Conservation (phyloP, 164 flowering plant genomes). For the Vitis riparia region DNA sequence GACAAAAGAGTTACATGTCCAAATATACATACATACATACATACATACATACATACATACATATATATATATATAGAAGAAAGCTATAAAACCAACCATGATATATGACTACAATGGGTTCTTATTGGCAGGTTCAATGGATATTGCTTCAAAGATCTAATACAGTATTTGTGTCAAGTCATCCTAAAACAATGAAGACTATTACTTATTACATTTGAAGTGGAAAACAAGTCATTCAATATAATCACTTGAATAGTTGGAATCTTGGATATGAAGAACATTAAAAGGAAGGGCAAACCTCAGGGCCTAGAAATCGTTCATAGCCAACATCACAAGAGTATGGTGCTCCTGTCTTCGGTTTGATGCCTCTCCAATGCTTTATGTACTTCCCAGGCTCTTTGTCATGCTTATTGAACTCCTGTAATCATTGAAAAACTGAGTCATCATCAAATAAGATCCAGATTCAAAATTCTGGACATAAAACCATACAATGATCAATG, state of each 20-base stretch:
- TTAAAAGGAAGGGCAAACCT: constrained; percentile 53
- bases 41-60: too few species aligned
- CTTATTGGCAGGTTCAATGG: too few species aligned
- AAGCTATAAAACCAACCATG: too few species aligned
- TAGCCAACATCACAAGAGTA: constrained; percentile 96
- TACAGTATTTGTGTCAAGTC: too few species aligned
- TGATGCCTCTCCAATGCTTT: constrained; percentile 94
- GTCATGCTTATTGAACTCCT: constrained; percentile 97
- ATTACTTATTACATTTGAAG: background rate
- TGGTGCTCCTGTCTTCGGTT: constrained; percentile 99
- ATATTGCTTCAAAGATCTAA: too few species aligned
- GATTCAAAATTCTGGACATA: background rate
- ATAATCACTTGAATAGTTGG: too few species aligned
- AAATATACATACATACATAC: too few species aligned
- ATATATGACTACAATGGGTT: too few species aligned
- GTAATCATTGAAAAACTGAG: constrained; percentile 20
- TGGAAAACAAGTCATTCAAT: background rate
- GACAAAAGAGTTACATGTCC: too few species aligned
- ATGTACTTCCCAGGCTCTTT: constrained; percentile 88
- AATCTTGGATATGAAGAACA: background rate
- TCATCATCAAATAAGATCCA: background rate
- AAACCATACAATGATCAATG: background rate
- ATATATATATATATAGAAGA: too few species aligned
- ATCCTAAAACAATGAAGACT: too few species aligned
- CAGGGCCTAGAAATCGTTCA: constrained; percentile 98